Conservation (phyloP, 192 early-diverging fungal genomes). For the Oehlia diaphana region DNA sequence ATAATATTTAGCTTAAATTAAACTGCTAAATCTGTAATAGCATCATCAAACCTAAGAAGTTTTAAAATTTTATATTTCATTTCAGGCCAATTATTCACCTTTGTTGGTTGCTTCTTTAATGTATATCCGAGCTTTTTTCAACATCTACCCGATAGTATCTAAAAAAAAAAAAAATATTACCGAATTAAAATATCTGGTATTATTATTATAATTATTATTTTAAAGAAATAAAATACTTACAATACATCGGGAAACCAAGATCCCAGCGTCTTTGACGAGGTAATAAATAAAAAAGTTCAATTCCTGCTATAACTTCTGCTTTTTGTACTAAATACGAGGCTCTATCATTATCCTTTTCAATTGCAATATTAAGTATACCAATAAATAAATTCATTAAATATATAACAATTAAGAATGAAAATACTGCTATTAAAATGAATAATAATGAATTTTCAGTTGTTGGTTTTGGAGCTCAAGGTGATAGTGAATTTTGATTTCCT, state of each 20-base stretch:
- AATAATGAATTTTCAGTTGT: not conserved
- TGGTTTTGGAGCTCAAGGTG: not conserved
- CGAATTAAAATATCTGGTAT: no score
- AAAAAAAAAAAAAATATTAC: no score
- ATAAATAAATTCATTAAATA: constrained; percentile 13
- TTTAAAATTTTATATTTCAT: no score
- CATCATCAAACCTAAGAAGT: no score
- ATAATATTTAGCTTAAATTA: no score
- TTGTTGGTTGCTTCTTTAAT: no score
- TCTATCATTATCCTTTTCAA: not conserved
- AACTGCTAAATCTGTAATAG: no score
- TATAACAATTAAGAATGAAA: not conserved
- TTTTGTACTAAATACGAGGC: constrained; percentile 7
- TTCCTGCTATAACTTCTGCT: constrained; percentile 12
- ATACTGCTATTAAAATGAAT: not conserved
- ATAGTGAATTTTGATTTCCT: not conserved
- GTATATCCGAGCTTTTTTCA: no score
- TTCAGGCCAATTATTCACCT: no score
- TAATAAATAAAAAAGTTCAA: constrained; percentile 6
- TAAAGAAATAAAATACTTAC: not conserved
- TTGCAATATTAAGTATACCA: constrained; percentile 11
- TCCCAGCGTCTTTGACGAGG: not conserved
- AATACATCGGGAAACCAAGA: constrained; percentile 16
- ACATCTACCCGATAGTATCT: not conserved
- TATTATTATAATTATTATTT: no score